phyloP scores from a whole-genome alignment of 2,329 filamentous ascomycete genomes.

The Cytospora piceicola region DNA sequence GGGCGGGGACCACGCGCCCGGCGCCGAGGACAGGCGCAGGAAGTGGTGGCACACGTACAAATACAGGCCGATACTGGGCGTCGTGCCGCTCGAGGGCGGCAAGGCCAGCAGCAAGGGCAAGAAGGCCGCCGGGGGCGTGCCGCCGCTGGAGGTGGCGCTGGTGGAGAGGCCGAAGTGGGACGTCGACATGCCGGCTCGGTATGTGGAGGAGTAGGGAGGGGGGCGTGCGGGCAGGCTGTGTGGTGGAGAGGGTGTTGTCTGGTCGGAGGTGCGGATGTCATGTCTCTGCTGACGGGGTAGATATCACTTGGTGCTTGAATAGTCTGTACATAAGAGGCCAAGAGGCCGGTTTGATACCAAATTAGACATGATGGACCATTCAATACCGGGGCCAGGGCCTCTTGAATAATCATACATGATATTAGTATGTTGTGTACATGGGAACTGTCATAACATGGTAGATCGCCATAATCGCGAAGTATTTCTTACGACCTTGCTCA shows the following conservation, averaged over 20 bases:
- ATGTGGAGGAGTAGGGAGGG: conserved; percentile 49
- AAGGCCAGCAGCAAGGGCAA: conserved; percentile 33
- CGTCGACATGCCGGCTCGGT: conserved; percentile 74
- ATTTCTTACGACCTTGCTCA: no score
- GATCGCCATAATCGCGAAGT: no score
- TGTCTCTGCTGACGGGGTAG: background rate
- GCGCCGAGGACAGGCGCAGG: conserved; percentile 35
- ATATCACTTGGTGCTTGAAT: background rate
- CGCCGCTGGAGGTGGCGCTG: conserved; percentile 75
- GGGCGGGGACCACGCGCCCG: conserved; percentile 33
- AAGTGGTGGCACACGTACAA: conserved; percentile 84
- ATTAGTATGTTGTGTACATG: background rate
- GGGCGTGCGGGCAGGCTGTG: background rate
- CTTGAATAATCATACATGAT: no score
- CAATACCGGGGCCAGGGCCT: background rate
- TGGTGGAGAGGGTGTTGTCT: background rate
- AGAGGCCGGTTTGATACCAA: conserved; percentile 3
- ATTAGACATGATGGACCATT: background rate
- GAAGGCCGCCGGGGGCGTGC: conserved; percentile 33
- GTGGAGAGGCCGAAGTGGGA: conserved; percentile 88
- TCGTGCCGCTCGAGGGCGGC: conserved; percentile 50
- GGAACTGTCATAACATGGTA: no score
- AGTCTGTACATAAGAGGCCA: background rate
- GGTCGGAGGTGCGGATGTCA: background rate
- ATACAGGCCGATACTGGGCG: conserved; percentile 89